phyloP scores from a whole-genome alignment of 495 filamentous ascomycete species.

The Daldinia decipiens region DNA sequence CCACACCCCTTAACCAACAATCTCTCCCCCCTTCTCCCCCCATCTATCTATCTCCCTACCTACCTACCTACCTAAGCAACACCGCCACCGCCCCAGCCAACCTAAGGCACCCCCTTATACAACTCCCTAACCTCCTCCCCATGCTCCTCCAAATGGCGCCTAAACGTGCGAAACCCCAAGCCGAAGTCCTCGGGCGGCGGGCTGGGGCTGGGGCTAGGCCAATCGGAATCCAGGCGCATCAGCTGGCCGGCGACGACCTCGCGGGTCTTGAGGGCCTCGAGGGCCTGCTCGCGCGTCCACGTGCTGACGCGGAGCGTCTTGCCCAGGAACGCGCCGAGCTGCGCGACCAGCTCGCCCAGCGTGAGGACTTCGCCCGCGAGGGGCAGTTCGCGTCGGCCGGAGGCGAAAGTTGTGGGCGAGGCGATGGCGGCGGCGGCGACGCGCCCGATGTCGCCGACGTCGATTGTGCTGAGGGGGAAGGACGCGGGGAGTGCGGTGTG shows the following conservation, averaged over 20 bases:
- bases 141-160: constrained; percentile 11
- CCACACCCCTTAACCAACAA: not conserved
- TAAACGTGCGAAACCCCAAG: constrained; percentile 21
- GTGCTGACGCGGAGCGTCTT: constrained; percentile 23
- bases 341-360: not conserved
- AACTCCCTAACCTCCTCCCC: constrained; percentile 20
- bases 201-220: too few relatives aligned
- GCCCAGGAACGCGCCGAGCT: constrained; percentile 21
- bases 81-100: not conserved
- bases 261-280: not conserved
- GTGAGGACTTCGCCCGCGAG: not conserved
- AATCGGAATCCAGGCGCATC: not conserved
- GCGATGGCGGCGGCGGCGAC: constrained; percentile 67
- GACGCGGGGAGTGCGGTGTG: constrained; percentile 49
- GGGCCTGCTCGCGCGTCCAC: constrained; percentile 16
- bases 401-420: constrained; percentile 47
- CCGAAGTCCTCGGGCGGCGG: constrained; percentile 20
- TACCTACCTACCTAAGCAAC: too few relatives aligned
- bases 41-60: too few relatives aligned
- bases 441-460: constrained; percentile 67
- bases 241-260: constrained; percentile 26
- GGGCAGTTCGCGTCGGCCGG: not conserved
- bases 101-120: constrained; percentile 23
- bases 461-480: constrained; percentile 64
- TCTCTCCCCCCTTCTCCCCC: not conserved